Conservation (phyloP, 116 monocot species). For the Papilionanthe hybrid region DNA sequence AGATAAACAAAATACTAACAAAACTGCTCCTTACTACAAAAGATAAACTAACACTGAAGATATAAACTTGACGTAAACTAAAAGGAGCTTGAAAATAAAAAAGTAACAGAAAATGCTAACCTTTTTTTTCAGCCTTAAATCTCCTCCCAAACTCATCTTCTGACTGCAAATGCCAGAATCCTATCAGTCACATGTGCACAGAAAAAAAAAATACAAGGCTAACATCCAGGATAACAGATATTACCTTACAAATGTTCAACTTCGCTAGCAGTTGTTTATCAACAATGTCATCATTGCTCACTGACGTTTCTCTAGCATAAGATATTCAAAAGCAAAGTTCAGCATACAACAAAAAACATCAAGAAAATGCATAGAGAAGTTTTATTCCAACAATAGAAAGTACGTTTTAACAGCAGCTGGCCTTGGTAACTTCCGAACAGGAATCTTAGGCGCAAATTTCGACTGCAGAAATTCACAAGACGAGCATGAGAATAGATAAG, state of each 20-base stretch:
- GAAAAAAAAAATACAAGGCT: not conserved
- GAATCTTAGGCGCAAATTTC: slow-evolving; percentile 52
- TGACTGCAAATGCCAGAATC: slow-evolving; percentile 13
- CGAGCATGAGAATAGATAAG: not conserved
- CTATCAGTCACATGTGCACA: slow-evolving; percentile 4
- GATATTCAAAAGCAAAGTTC: not conserved
- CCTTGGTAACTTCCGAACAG: slow-evolving; percentile 29
- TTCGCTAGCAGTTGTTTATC: slow-evolving; percentile 35
- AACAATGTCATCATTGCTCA: slow-evolving; percentile 26
- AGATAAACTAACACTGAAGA: not conserved
- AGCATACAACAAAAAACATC: not conserved
- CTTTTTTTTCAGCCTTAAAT: slow-evolving; percentile 32
- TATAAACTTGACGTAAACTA: not conserved
- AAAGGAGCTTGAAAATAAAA: not conserved
- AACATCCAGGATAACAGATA: not conserved
- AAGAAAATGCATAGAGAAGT: not conserved
- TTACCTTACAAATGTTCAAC: slow-evolving; percentile 31
- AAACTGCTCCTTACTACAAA: no score
- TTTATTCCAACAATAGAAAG: not conserved
- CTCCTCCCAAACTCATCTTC: slow-evolving; percentile 19
- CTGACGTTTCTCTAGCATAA: slow-evolving; percentile 25
- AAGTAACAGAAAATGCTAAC: slow-evolving; percentile 11
- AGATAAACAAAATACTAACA: no score
- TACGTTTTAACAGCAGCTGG: slow-evolving; percentile 25
- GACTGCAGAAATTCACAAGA: slow-evolving; percentile 8